Evolutionary conservation across 2,329 filamentous ascomycete species (phyloP), one percentile per base, ranked within the genome.

Genomic region (Calonectria hawksworthii): DNA sequence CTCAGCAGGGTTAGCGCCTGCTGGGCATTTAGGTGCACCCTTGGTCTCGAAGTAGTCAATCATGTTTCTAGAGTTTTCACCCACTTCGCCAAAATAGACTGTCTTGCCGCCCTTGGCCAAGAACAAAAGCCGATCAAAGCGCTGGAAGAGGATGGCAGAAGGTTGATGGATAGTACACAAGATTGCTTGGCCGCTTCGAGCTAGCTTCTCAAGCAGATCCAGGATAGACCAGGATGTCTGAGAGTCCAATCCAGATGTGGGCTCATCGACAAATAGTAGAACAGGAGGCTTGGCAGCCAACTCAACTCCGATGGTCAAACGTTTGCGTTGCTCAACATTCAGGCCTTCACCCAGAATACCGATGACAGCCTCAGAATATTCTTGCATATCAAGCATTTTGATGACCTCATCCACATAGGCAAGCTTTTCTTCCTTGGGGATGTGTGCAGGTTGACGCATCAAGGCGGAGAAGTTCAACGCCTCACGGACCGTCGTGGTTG

Each of bases 391-490:
- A 9, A 93, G 85, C 84, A 93, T 89, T 81, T 88, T 87, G 79
- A 92, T 92, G n/a, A 92, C 94, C 81, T 97, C 93, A 67, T 96
- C 93, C 18, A 97, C 95, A 74, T 98, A 98, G 1, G 91, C 93
- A 1, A 95, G 83, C 86, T 98, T 98, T 80, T 98, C 95, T 34
- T 90, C 85, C 8, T 88, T 89, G 0, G 93, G 87, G 21, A 93
- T 89, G 47, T 92, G 87, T 41, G 90, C 91, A 0, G 95, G 94
- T 79, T 98, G 95, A 71, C 95, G 93, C 52, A 98, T 92, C 7
- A 95, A 83, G n/a, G 95, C 95, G 78, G 93, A 95, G 85, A 98
- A 98, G 77, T 91, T 91, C 41, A 98, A 88, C 4, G 95, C 95
- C 84, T 98, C 95, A 73, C 95, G 92, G 32, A 98, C 95, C 0